Base-by-base conservation (phyloP, 192 early-diverging fungal species). In the Chytriomyces hyalinus region DNA sequence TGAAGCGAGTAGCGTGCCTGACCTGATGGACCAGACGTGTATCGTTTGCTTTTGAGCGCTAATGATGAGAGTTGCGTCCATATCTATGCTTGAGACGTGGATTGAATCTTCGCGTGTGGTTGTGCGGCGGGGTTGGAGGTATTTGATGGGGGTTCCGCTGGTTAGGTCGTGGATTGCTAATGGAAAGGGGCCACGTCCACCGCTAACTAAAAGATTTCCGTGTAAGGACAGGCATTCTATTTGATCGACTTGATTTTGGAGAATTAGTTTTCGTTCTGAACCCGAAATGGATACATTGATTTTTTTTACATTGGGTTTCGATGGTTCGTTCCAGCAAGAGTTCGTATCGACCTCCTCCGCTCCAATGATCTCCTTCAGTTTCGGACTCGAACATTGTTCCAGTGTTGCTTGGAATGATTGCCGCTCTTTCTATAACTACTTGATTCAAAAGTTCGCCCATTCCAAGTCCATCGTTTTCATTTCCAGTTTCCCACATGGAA, bases 221-320 rank as follows among this genome's bases (percentile, higher is more conserved):
- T 65, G 8, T 5, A 75, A 0, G 9, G 73, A 64, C 49, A 75
- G 49, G 63, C 73, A 75, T 75, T 75, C 73, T 9, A 75, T 49
- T 51, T 61, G 73, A 63, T 75, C 73, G 57, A 44, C 20, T 17
- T 59, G 15, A 71, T 15, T 26, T n/a, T 57, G 53, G 20, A 57
- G 53, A 57, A 13, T 57, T 48, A 47, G 47, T 11, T 13, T 24
- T 13, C 11, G 13, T 49, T 67, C n/a, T n/a, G 9, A 17, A 47
- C 43, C 17, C 46, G 66, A 47, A 13, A 67, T 28, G 50, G 20
- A 1, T 28, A 4, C 10, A 62, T 36, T 0, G 0, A 2, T 0
- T 36, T 36, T 36, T 57, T 64, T 75, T 65, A 75, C 73, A 66
- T 60, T 47, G 36, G 6, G 63, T 36, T 6, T 64, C 48, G 26